Conservation (phyloP, 2,329 filamentous ascomycete genomes). For the Fusarium nanum region DNA sequence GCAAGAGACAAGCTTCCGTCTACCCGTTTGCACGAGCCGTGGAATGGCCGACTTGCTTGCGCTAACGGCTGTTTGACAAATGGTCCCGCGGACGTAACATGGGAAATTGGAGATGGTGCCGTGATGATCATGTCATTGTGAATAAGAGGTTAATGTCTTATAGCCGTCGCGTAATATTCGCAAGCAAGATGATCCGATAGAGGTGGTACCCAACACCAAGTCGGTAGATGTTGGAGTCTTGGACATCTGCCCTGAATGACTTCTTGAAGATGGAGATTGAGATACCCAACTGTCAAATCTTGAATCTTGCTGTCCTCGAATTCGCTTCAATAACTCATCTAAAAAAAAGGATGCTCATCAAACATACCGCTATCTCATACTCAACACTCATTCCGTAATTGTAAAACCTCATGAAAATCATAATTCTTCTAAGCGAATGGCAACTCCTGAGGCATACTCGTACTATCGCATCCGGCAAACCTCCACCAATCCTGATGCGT, state of each 20-base stretch:
- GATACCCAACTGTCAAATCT: not conserved
- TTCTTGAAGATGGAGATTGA: not conserved
- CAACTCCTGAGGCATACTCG: constrained; percentile 49
- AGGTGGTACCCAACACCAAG: not conserved
- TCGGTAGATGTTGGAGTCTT: not conserved
- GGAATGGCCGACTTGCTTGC: not conserved
- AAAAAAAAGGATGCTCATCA: not conserved
- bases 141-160: not conserved
- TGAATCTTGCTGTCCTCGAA: not conserved
- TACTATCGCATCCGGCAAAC: constrained; percentile 49
- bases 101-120: not conserved
- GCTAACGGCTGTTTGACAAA: constrained; percentile 9
- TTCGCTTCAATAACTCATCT: not conserved
- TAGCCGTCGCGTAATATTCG: not conserved
- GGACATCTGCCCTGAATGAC: not conserved
- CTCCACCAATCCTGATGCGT: constrained; percentile 53
- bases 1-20: not conserved
- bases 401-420: not conserved
- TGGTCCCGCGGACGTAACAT: not conserved
- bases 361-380: not conserved
- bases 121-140: not conserved
- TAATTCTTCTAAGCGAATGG: constrained; percentile 48
- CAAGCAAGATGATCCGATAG: not conserved
- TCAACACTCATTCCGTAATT: not conserved
- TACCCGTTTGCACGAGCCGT: constrained; percentile 10